phyloP scores from a whole-genome alignment of 1,284 basidiomycete species.

The Thelephora terrestris region DNA sequence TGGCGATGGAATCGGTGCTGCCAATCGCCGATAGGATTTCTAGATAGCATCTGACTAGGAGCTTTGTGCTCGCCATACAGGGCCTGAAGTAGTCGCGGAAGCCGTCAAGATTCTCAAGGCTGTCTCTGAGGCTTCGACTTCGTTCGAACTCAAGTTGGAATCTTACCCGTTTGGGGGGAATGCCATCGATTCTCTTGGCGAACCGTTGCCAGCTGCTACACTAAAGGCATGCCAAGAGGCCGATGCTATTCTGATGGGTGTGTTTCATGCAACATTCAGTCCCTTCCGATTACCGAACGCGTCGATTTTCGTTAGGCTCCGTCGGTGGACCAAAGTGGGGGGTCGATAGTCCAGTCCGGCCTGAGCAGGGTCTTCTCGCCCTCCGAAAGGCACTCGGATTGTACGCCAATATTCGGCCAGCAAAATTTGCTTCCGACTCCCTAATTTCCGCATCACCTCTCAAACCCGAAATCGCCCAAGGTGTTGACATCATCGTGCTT shows the following conservation, averaged over 20 bases:
- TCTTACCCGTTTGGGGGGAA: slow-evolving; percentile 84
- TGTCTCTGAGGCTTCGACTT: slow-evolving; percentile 51
- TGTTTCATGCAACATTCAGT: slow-evolving; percentile 11
- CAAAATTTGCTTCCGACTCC: slow-evolving; percentile 88
- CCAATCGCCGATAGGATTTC: background rate
- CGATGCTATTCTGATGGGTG: slow-evolving; percentile 90
- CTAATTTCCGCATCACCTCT: slow-evolving; percentile 90
- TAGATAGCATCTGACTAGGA: slow-evolving; percentile 1
- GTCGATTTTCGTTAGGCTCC: slow-evolving; percentile 46
- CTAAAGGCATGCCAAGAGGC: slow-evolving; percentile 81
- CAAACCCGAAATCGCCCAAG: slow-evolving; percentile 76
- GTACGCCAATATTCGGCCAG: slow-evolving; percentile 97
- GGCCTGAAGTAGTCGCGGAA: slow-evolving; percentile 89
- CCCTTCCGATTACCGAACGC: slow-evolving; percentile 1
- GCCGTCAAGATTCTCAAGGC: slow-evolving; percentile 80
- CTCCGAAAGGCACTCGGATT: slow-evolving; percentile 91
- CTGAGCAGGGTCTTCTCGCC: slow-evolving; percentile 90
- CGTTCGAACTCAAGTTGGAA: slow-evolving; percentile 69
- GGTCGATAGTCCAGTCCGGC: slow-evolving; percentile 80
- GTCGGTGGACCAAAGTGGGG: slow-evolving; percentile 99
- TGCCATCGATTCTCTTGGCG: slow-evolving; percentile 83
- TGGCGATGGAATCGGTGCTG: slow-evolving; percentile 92
- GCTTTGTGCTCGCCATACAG: slow-evolving; percentile 30
- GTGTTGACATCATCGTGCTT: slow-evolving; percentile 89
- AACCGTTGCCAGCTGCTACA: slow-evolving; percentile 80